A percentile compares a stretch with the other conserved stretches of the same genome.
These are phyloP conservation scores for Pseudogymnoascus verrucosus DNA, from an alignment of 2,329 filamentous ascomycete genomes.

Conservation along the genomic window DNA sequence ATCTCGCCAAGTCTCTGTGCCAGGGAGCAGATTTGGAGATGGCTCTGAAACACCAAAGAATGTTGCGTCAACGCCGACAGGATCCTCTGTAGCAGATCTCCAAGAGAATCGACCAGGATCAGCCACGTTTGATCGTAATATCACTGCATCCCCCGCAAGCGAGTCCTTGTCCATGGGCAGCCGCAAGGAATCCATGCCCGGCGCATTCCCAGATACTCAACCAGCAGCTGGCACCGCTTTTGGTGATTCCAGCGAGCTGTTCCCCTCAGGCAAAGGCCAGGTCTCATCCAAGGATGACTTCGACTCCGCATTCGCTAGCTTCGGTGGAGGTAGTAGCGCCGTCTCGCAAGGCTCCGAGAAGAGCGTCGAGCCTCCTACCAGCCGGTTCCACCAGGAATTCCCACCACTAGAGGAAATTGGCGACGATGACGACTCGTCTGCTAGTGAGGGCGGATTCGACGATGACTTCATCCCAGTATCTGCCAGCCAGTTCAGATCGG, in stretches of 20 bases:
- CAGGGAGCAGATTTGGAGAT: constrained; percentile 57
- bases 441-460: constrained; percentile 73
- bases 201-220: constrained; percentile 43
- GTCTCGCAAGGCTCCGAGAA: constrained; percentile 43
- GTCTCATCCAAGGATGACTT: constrained; percentile 64
- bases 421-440: constrained; percentile 57
- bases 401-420: constrained; percentile 87
- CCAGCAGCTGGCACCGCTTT: constrained; percentile 40
- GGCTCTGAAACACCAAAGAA: constrained; percentile 32
- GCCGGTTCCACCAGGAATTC: constrained; percentile 67
- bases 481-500: constrained; percentile 23
- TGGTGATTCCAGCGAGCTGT: constrained; percentile 42
- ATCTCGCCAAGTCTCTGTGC: constrained; percentile 69
- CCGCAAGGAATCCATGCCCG: constrained; percentile 36
- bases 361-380: constrained; percentile 29
- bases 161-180: constrained; percentile 20
- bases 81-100: constrained; percentile 23
- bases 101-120: constrained; percentile 23
- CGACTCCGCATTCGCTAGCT: constrained; percentile 75
- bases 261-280: constrained; percentile 27
- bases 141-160: constrained; percentile 22
- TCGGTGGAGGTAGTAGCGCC: constrained; percentile 38
- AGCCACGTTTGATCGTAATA: constrained; percentile 25
- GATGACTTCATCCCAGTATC: constrained; percentile 75
- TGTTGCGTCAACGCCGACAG: constrained; percentile 25